Evolutionary conservation across 441 rosid genomes (phyloP).

Genomic region (Pelargonium myrrhifolium): DNA sequence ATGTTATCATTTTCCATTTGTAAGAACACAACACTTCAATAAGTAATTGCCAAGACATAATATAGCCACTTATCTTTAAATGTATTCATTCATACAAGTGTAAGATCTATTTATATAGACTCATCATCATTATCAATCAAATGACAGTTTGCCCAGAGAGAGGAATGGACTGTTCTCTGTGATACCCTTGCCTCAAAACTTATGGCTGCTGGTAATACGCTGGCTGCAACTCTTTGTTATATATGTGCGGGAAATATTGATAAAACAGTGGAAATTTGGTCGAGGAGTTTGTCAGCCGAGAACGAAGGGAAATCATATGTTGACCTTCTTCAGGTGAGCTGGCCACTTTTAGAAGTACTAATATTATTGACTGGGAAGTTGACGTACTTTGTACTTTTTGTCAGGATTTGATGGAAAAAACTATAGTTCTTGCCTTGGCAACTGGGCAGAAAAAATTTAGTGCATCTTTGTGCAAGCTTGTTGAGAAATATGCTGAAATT

Average conservation of each 20-base stretch:
- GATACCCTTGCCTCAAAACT: slow-evolving; percentile 79
- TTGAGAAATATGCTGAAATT: slow-evolving; percentile 97
- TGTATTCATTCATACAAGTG: not conserved
- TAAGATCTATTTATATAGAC: not conserved
- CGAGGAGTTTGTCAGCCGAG: slow-evolving; percentile 61
- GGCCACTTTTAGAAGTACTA: slow-evolving; percentile 17
- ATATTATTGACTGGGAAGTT: slow-evolving; percentile 12
- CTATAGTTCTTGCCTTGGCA: slow-evolving; percentile 94
- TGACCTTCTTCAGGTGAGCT: slow-evolving; percentile 83
- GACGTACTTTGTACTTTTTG: slow-evolving; percentile 19
- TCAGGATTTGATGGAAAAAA: slow-evolving; percentile 99
- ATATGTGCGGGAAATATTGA: slow-evolving; percentile 96
- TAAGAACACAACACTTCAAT: not conserved
- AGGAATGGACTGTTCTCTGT: slow-evolving; percentile 81
- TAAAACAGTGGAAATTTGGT: slow-evolving; percentile 97
- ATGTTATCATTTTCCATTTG: not conserved
- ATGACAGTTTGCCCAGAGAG: slow-evolving; percentile 84
- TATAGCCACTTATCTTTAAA: not conserved
- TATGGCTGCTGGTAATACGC: slow-evolving; percentile 62
- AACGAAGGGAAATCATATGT: slow-evolving; percentile 68
- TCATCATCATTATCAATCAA: not conserved
- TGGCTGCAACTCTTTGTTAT: slow-evolving; percentile 91
- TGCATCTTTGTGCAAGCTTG: slow-evolving; percentile 91
- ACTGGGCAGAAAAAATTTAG: slow-evolving; percentile 90
- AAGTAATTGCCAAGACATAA: not conserved